Evolutionary conservation across 177 flowering plant species (phyloP).

Genomic region (Vitis hybrid): DNA sequence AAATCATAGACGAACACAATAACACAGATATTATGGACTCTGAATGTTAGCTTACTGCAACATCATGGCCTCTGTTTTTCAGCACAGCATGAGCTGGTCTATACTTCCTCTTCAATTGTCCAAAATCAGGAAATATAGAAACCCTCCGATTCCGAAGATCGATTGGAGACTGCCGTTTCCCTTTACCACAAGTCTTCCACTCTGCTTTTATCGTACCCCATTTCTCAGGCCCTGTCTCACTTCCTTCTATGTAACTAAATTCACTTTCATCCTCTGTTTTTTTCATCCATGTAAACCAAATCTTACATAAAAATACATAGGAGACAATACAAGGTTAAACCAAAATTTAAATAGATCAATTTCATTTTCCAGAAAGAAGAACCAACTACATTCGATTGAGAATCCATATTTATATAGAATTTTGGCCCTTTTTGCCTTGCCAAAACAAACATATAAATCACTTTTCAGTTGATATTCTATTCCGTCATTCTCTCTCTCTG

Average conservation of each 20-base stretch:
- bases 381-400: too few species aligned
- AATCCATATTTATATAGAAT: too few species aligned
- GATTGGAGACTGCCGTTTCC: slow-evolving; percentile 75
- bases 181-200: slow-evolving; percentile 56
- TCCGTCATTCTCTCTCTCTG: too few species aligned
- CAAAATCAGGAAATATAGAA: slow-evolving; percentile 27
- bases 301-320: too few species aligned
- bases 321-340: too few species aligned
- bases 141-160: slow-evolving; percentile 44
- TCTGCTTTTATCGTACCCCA: slow-evolving; percentile 57
- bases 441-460: too few species aligned
- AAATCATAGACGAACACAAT: not conserved
- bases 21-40: too few species aligned
- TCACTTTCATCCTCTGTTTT: slow-evolving; percentile 46
- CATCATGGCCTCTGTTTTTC: slow-evolving; percentile 71
- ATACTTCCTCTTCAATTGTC: slow-evolving; percentile 44
- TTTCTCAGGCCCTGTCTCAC: slow-evolving; percentile 51
- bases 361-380: too few species aligned
- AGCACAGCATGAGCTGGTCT: slow-evolving; percentile 46
- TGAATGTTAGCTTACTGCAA: slow-evolving; percentile 35
- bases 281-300: not conserved
- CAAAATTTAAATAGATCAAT: not conserved
- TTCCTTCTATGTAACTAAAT: slow-evolving; percentile 40
- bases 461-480: too few species aligned
- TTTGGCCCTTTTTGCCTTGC: too few species aligned